Base-by-base conservation (phyloP, 2,329 filamentous ascomycete species). In the Phoma sp. region DNA sequence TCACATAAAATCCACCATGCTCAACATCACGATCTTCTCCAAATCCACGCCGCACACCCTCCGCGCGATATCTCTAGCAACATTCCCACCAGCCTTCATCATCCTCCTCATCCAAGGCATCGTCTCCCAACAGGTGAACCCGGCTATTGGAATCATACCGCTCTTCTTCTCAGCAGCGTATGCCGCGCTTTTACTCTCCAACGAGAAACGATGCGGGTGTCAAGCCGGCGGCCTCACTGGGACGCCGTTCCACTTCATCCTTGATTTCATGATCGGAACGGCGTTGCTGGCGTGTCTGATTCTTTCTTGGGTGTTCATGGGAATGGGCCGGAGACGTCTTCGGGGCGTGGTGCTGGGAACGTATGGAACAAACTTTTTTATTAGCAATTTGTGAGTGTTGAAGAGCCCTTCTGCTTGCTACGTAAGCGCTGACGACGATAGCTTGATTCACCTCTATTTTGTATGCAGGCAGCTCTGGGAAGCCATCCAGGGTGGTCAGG, bases 71-170 rank as follows among this genome's bases (percentile, higher is more conserved):
- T 65, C 60, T 8, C 41, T 71, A 31, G 45, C 60, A 4, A 60
- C 55, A 15, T 71, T 71, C 48, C 52, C 60, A 1, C 68, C 67
- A 0, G 67, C 57, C 2, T 72, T 73, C 38, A 8, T 68, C 41
- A 39, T 73, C 12, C 61, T 73, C 2, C 59, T 72, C 21, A 64
- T 71, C 36, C 55, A 64, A 19, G 68, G 68, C 38, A 61, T 72
- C 19, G n/a, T 43, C 4, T 57, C 63, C 2, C 5, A 38, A 2
- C 19, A 51, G 10, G 67, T 69, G 1, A 69, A 71, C 27, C 70
- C 70, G 2, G 67, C 69, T 9, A 69, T 72, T 39, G 63, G 65
- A 6, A 58, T 73, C 25, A 29, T 73, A 0, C 70, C 70, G 0
- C 59, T 73, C 4, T 69, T 69, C 51, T 61, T 67, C 50, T 72